phyloP scores from a whole-genome alignment of 441 rosid genomes.

The Corymbia calophylla region DNA sequence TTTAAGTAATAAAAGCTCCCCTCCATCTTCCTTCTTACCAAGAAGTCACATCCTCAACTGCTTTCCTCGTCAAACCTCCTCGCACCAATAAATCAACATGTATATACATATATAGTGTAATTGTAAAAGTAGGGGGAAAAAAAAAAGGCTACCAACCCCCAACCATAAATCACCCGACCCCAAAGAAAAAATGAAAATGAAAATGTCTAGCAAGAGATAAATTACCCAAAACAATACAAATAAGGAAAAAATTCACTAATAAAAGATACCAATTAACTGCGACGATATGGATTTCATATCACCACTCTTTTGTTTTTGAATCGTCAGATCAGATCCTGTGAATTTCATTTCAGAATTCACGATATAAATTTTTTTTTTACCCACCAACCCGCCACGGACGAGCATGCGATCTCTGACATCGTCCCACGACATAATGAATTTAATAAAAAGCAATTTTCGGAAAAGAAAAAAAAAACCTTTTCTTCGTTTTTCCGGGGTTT shows the following conservation, averaged over 20 bases:
- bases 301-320: rapidly evolving
- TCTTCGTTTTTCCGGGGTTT: background rate
- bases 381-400: background rate
- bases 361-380: rapidly evolving
- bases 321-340: background rate
- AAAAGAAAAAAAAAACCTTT: background rate
- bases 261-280: rapidly evolving
- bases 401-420: background rate
- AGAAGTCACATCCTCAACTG: background rate
- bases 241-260: background rate
- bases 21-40: background rate
- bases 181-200: background rate
- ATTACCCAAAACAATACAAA: background rate
- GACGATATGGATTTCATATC: rapidly evolving
- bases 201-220: background rate
- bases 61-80: background rate
- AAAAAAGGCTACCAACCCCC: background rate
- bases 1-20: background rate
- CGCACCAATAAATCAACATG: background rate
- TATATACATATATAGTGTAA: background rate
- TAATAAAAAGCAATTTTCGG: background rate
- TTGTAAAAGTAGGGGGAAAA: background rate
- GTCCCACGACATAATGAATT: background rate
- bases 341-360: background rate
- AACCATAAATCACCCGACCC: background rate